Base-by-base conservation (phyloP, 1,139 yeast genomes). In the Yarrowia galli region DNA sequence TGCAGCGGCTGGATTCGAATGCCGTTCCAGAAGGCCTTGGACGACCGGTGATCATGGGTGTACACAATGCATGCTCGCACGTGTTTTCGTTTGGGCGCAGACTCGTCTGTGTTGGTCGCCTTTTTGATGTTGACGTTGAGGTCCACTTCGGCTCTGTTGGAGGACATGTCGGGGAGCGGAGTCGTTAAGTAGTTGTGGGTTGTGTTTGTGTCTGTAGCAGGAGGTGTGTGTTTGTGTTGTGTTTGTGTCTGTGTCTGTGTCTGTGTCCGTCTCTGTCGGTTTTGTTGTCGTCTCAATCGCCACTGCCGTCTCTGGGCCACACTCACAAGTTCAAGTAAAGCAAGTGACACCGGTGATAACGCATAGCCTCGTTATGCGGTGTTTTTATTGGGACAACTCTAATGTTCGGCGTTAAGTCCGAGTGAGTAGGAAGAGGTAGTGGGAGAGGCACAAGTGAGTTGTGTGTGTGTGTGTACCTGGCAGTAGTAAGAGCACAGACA, bases 71-170 rank as follows among this genome's bases (percentile, higher is more conserved):
- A 92, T 2, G 97, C 93, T 48, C 84, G 77, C 12, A 95, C 98
- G 79, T 95, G 99, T 77, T 95, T 95, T 74, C 98, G 84, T 77
- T 95, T 95, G 0, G 99, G 98, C 0, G 98, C 97, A 2, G 90
- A 85, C 75, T 93, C 98, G 51, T 92, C 98, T 49, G 85, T 74
- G 53, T 89, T 89, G 71, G 97, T 90, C 0, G 98, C 98, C 80
- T 95, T 95, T 76, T 87, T 89, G 73, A 93, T 87, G 73, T 91
- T 85, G 36, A 86, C 84, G 70, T 86, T 74, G 69, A 81, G 76
- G 71, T 80, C 83, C 32, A 78, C 73, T 68, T 78, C 80, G 56
- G 80, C 76, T 67, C 80, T 72, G 40, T 46, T 61, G 45, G 53
- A 43, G 4, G 53, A 45, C 61, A 54, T 43, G 36, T 2, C 12